Conservation (phyloP, 2,329 filamentous ascomycete species). For the Fusarium sp. region DNA sequence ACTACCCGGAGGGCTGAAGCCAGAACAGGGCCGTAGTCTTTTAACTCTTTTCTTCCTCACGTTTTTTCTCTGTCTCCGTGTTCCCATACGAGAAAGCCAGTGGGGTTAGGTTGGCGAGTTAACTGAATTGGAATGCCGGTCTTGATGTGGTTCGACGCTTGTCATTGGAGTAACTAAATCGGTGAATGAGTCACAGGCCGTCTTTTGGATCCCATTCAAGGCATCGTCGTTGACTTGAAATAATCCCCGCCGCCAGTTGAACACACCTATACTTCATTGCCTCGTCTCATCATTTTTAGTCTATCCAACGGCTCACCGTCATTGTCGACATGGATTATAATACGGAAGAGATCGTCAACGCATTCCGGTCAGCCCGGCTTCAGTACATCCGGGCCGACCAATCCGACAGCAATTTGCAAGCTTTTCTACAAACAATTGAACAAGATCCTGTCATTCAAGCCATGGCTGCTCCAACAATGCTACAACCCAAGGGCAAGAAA, state of each 20-base stretch:
- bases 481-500: conserved; percentile 13
- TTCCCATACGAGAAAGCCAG: not conserved
- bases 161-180: not conserved
- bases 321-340: conserved; percentile 6
- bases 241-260: not conserved
- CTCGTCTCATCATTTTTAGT: not conserved
- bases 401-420: conserved; percentile 6
- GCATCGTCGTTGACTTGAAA: not conserved
- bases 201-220: not conserved
- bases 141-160: not conserved
- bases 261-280: not conserved
- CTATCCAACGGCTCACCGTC: not conserved
- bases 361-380: conserved; percentile 17
- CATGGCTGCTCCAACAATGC: conserved; percentile 4
- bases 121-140: not conserved
- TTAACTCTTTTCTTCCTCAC: too few species aligned
- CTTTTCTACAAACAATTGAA: conserved; percentile 12
- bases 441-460: conserved; percentile 21
- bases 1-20: too few species aligned
- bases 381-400: conserved; percentile 19
- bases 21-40: too few species aligned
- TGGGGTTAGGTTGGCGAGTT: not conserved
- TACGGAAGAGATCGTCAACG: conserved; percentile 11
- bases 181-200: not conserved
- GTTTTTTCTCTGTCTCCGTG: too few species aligned